Base-by-base conservation (phyloP, 176 grass and related monocot genomes). In the Bothriochloa decipiens region DNA sequence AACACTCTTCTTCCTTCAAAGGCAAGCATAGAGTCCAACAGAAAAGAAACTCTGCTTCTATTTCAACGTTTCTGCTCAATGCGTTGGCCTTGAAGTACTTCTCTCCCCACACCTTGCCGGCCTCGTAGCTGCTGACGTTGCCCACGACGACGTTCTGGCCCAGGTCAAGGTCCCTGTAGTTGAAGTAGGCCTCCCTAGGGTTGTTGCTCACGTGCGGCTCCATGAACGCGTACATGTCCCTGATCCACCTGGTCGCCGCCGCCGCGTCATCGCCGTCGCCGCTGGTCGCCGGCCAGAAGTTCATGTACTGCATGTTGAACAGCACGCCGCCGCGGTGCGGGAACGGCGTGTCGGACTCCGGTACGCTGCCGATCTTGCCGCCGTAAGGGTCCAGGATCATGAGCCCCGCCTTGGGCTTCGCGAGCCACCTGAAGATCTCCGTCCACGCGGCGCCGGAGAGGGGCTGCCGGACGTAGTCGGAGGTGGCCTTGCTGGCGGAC, bases 401-500 rank as follows among this genome's bases (percentile, higher is more conserved):
- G 12, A 72, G 5, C 69, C 69, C 69, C 11, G 22, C 11, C n/a
- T 45, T 6, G 4, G 40, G n/a, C 40, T 8, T 26, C 11, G 69
- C 69, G 0, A 72, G 69, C 69, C 69, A 72, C 11, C 0, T 0
- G 57, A 84, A 84, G 14, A 87, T 86, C 27, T 22, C 17, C 18
- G 20, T 9, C 82, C 86, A 88, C 1, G 47, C 70, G 26, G 74
- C 36, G 6, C 20, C 13, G 8, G 52, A 0, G 26, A 89, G 83
- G 39, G 83, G 3, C 46, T 65, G 5, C 65, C 62, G 32, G 69
- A 92, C 90, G 47, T 86, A 92, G 75, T 92, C 90, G 18, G 90
- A 92, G 0, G 77, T 92, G 26, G 9, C 72, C 81, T 92, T 92
- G 42, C 28, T 35, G 3, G 43, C 29, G 41, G 16, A 2, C 63